A percentile compares a stretch with the other conserved stretches of the same genome.
These are phyloP conservation scores for Collybiopsis confluens DNA, from an alignment of 768 basidiomycete genomes.

Conservation along the genomic window DNA sequence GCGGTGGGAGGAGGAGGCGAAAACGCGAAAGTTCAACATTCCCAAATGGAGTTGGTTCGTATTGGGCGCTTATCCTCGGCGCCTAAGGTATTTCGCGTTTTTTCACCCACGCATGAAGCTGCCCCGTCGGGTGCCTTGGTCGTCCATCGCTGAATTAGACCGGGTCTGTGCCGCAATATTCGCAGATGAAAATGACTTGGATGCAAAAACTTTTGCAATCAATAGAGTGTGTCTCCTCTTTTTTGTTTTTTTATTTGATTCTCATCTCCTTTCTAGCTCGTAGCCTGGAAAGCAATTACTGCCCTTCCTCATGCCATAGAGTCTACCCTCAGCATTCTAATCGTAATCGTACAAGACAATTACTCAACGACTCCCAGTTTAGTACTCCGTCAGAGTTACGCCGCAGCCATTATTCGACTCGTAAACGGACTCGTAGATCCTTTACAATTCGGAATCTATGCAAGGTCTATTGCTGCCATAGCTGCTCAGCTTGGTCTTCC, in stretches of 20 bases:
- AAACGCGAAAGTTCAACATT: slow-evolving; percentile 6
- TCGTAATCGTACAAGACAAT: slow-evolving; percentile 54
- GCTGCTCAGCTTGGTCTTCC: slow-evolving; percentile 85
- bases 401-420: slow-evolving; percentile 78
- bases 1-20: neutral
- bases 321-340: slow-evolving; percentile 60
- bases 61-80: slow-evolving; percentile 17
- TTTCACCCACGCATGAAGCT: no score
- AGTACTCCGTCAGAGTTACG: slow-evolving; percentile 70
- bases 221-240: slow-evolving; percentile 49
- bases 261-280: slow-evolving; percentile 43
- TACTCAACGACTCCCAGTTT: slow-evolving; percentile 32
- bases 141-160: slow-evolving; percentile 63
- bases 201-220: slow-evolving; percentile 55
- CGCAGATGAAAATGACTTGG: slow-evolving; percentile 53
- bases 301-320: slow-evolving; percentile 81
- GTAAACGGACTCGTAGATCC: slow-evolving; percentile 97
- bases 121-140: slow-evolving; percentile 82
- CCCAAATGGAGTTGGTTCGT: slow-evolving; percentile 1
- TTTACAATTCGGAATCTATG: slow-evolving; percentile 83
- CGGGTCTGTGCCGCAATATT: slow-evolving; percentile 76
- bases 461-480: slow-evolving; percentile 86
- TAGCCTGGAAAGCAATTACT: slow-evolving; percentile 75
- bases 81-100: neutral
- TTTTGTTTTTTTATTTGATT: neutral